A percentile compares a stretch with the other conserved stretches of the same genome.
These are phyloP conservation scores for Marsdenia floribunda DNA, from an alignment of 257 asterid species.

Conservation along the genomic window DNA sequence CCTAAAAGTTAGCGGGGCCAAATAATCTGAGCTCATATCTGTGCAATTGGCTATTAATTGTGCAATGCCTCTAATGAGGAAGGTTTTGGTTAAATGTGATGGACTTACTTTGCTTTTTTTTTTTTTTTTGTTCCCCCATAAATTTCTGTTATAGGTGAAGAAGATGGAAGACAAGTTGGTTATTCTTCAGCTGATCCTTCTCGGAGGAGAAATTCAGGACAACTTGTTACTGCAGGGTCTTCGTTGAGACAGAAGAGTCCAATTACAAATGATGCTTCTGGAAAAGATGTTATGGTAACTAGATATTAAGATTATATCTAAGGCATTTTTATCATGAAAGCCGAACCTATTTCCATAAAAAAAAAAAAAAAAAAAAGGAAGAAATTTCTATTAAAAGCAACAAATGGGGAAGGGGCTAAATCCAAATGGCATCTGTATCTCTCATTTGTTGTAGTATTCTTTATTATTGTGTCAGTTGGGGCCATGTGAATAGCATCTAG, in stretches of 20 bases:
- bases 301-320: slow-evolving; percentile 15
- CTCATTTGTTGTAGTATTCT: not conserved
- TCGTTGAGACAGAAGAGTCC: slow-evolving; percentile 71
- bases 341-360: too few relatives aligned
- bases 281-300: slow-evolving; percentile 88
- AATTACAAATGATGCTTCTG: slow-evolving; percentile 54
- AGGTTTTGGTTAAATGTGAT: not conserved
- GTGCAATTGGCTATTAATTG: not conserved
- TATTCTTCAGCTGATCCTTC: slow-evolving; percentile 66
- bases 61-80: not conserved
- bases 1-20: not conserved
- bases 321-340: not conserved
- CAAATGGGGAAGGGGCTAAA: not conserved
- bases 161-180: slow-evolving; percentile 67
- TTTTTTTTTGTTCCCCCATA: not conserved
- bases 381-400: not conserved
- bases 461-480: not conserved
- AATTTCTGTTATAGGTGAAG: slow-evolving; percentile 50
- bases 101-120: not conserved
- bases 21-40: not conserved
- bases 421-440: not conserved
- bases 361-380: not conserved
- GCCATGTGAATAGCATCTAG: not conserved
- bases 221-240: slow-evolving; percentile 46
- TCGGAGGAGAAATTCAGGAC: slow-evolving; percentile 62